Base-by-base conservation (phyloP, 768 basidiomycete species). In the Phaeolepiota aurea region DNA sequence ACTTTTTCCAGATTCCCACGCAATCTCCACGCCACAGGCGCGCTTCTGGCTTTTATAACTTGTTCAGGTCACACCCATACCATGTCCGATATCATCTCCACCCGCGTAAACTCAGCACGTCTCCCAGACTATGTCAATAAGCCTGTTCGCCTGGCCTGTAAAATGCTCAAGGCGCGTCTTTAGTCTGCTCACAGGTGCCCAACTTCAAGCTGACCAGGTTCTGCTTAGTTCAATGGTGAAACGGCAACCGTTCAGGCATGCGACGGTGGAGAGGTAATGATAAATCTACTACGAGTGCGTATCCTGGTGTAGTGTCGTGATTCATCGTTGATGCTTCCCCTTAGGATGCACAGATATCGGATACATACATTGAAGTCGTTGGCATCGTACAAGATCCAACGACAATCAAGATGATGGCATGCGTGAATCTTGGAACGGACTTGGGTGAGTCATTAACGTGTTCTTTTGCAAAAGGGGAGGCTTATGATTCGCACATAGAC, bases 321-420 rank as follows among this genome's bases (percentile, higher is more conserved):
- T n/a, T 22, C 15, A 18, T 9, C 23, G 11, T 9, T 14, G n/a
- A 38, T 32, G n/a, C 13, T 32, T n/a, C n/a, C n/a, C n/a, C n/a
- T 28, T 39, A 76, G 71, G 68, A 65, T 43, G 54, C 65, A 18
- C 57, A 66, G 34, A 60, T 80, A 38, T 58, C 60, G 1, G 77
- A 76, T 38, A 61, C 72, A 2, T 86, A 62, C 46, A 62, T 82
- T 34, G 87, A 89, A 55, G 62, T 88, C 40, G 69, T 88, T 20
- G 86, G 84, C 4, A 69, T 55, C 3, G 84, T 78, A 15, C 42
- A 66, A 16, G 66, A 77, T 44, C 63, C 75, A 18, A 65, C 74
- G 12, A 74, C 70, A 2, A 58, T 89, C 49, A 76, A 75, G 52
- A 69, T 79, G 57, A 48, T 79, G 50, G 61, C 57, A 1, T 64